Conservation (phyloP, 495 filamentous ascomycete species). For the Neurospora sp. region DNA sequence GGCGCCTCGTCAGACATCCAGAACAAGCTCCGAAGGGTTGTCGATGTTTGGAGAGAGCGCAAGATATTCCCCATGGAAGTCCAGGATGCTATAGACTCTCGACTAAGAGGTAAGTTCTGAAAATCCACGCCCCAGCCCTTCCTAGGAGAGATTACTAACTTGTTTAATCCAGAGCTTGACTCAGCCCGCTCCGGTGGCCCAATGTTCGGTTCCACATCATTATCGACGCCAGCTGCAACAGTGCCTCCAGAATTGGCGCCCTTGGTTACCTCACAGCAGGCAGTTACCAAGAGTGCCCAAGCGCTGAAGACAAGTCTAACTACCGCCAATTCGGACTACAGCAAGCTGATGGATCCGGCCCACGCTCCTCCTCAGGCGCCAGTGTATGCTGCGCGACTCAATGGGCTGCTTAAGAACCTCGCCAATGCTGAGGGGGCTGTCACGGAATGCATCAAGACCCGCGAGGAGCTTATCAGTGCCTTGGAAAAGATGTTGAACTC, state of each 20-base stretch:
- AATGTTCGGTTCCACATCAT: slow-evolving; percentile 48
- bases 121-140: not conserved
- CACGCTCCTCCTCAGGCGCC: slow-evolving; percentile 61
- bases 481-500: slow-evolving; percentile 72
- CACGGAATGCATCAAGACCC: slow-evolving; percentile 79
- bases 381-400: slow-evolving; percentile 84
- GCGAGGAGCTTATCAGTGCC: slow-evolving; percentile 61
- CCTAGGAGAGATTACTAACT: slow-evolving; percentile 2
- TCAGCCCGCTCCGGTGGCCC: slow-evolving; percentile 59
- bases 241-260: slow-evolving; percentile 67
- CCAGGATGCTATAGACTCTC: slow-evolving; percentile 64
- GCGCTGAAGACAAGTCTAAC: slow-evolving; percentile 50
- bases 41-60: slow-evolving; percentile 88
- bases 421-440: slow-evolving; percentile 88
- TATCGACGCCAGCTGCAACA: slow-evolving; percentile 28
- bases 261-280: slow-evolving; percentile 60
- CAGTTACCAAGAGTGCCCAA: slow-evolving; percentile 58
- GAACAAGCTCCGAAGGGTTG: slow-evolving; percentile 73
- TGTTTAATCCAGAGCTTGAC: slow-evolving; percentile 56
- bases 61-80: slow-evolving; percentile 74
- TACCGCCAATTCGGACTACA: slow-evolving; percentile 67
- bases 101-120: slow-evolving; percentile 56
- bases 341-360: slow-evolving; percentile 63
- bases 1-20: slow-evolving; percentile 75
- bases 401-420: slow-evolving; percentile 73